Conservation (phyloP, 345 rosid species). For the Lagerstroemia speciosa region DNA sequence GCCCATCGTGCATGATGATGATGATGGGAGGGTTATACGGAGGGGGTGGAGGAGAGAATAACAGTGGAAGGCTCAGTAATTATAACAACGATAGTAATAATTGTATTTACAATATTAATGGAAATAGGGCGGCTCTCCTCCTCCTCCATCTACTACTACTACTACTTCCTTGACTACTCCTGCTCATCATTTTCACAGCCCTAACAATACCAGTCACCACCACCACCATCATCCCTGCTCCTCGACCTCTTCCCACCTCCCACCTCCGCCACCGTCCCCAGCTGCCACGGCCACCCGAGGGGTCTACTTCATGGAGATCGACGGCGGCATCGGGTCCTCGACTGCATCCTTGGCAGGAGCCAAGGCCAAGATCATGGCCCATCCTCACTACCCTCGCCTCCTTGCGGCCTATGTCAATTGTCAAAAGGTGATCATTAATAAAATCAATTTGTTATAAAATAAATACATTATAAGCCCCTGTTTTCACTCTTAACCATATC, state of each 20-base stretch:
- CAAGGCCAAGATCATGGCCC: slow-evolving; percentile 93
- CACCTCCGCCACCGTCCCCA: neutral
- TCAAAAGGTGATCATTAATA: slow-evolving; percentile 64
- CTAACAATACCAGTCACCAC: slow-evolving; percentile 13
- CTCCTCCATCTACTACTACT: slow-evolving; percentile 24
- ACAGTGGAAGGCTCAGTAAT: slow-evolving; percentile 12
- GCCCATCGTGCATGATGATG: slow-evolving; percentile 56
- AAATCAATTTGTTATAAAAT: neutral
- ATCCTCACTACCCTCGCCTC: slow-evolving; percentile 94
- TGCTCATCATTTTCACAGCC: slow-evolving; percentile 21
- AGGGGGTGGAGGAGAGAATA: slow-evolving; percentile 42
- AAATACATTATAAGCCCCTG: neutral
- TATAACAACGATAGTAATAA: no score
- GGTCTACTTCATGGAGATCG: slow-evolving; percentile 56
- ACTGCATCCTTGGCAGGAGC: slow-evolving; percentile 39
- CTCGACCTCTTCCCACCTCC: slow-evolving; percentile 16
- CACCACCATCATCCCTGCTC: slow-evolving; percentile 25
- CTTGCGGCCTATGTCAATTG: slow-evolving; percentile 86
- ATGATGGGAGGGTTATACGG: slow-evolving; percentile 30
- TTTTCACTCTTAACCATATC: neutral
- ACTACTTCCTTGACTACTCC: slow-evolving; percentile 16
- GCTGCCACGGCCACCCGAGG: slow-evolving; percentile 9
- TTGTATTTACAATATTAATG: neutral
- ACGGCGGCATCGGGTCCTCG: slow-evolving; percentile 14
- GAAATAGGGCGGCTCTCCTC: slow-evolving; percentile 38